Evolutionary conservation across 2,329 filamentous ascomycete species (phyloP).

Genomic region (Calonectria henricotiae): DNA sequence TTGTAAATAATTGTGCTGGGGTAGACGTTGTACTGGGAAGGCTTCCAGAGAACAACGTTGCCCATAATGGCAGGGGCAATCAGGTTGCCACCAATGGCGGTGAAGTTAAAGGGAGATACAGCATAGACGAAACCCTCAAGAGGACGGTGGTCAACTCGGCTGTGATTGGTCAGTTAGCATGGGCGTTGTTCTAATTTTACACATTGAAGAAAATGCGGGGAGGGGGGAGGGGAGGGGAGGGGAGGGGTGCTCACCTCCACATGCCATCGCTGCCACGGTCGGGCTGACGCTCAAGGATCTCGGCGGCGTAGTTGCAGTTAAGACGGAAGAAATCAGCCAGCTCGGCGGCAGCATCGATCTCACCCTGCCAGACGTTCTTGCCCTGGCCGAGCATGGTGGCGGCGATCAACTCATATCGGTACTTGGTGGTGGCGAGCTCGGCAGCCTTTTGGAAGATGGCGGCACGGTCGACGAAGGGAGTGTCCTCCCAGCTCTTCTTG

Average conservation of each 20-base stretch:
- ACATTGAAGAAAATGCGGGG: background rate
- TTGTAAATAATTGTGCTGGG: constrained; percentile 92
- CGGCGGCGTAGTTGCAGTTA: constrained; percentile 88
- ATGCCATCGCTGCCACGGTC: constrained; percentile 53
- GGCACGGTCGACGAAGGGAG: constrained; percentile 92
- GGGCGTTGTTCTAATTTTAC: background rate
- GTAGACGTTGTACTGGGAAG: constrained; percentile 86
- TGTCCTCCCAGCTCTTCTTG: constrained; percentile 86
- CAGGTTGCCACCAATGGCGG: constrained; percentile 91
- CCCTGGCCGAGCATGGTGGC: constrained; percentile 96
- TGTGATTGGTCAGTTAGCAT: constrained; percentile 57
- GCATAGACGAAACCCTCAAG: constrained; percentile 97
- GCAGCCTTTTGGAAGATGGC: constrained; percentile 96
- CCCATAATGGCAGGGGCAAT: constrained; percentile 89
- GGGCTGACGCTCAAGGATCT: constrained; percentile 59
- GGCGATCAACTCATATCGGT: constrained; percentile 96
- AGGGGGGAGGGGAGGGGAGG: no score
- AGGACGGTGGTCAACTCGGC: constrained; percentile 90
- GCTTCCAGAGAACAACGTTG: constrained; percentile 98
- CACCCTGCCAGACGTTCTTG: constrained; percentile 98
- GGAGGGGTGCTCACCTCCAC: constrained; percentile 48
- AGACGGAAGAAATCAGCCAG: constrained; percentile 93
- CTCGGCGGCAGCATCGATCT: constrained; percentile 96
- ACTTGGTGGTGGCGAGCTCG: constrained; percentile 90
- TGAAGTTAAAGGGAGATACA: constrained; percentile 96